Evolutionary conservation across 495 filamentous ascomycete species (phyloP), one percentile per base, ranked within the genome.

Genomic region (Trichoderma asperelloides): DNA sequence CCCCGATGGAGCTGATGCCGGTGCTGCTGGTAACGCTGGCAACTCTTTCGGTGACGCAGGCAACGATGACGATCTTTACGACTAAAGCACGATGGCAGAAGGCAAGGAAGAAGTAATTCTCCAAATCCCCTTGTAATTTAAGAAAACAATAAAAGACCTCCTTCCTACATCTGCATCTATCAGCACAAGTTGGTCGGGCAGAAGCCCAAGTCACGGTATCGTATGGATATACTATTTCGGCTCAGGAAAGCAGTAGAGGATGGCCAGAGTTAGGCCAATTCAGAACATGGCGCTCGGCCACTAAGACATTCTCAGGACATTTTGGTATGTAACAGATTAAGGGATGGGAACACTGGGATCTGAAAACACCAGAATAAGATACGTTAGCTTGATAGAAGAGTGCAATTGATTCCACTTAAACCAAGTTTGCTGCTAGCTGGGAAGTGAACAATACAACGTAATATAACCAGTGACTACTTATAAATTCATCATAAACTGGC

Each of bases 11-110:
- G 88, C 85, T 70, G 85, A 81, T 64, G 80, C 79, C 66, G 81
- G 81, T 71, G 82, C 80, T 69, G 77, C 69, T 65, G 76, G 74
- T 67, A 79, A 75, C 33, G 79, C 74, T 39, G 78, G 74, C 64
- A 85, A 86, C 79, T 82, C 86, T 40, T 95, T 95, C 74, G 91
- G 91, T 47, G 86, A 92, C 72, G 90, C 88, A 69, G 91, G 90
- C 70, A 90, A 94, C 75, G 91, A 96, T 74, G 92, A 95, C 73
- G 91, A 89, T 80, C 89, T 96, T 74, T 96, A 96, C 68, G 81
- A 84, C 71, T 83, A 79, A 78, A 69, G 18, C 30, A 25, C 5
- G 27, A 57, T 8, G 45, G 11, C 12, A 15, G 1, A 4, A 12
- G 9, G 25, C 55, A 15, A 60, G 27, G 28, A 60, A 60, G 55